Base-by-base conservation (phyloP, 2,329 filamentous ascomycete genomes). In the Botrytis paeoniae region DNA sequence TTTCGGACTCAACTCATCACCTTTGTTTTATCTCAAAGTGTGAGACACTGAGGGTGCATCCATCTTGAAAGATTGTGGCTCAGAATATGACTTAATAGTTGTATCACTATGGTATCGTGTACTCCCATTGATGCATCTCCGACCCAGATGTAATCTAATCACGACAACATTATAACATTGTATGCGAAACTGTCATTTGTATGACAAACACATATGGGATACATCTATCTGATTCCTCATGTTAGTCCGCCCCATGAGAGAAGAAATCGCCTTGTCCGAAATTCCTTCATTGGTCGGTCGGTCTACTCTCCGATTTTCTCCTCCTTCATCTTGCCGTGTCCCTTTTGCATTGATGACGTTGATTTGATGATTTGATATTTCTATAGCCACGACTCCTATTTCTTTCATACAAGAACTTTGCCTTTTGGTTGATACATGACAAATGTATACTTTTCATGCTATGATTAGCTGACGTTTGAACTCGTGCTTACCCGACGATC, bases 91-190 rank as follows among this genome's bases (percentile, higher is more conserved):
- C 60, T 41, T 41, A 5, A 41, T 29, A 20, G 60, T 39, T 62
- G 60, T 61, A 2, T 12, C 29, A 61, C 35, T 0, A 18, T 4
- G 7, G 41, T 39, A 62, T 41, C 60, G 60, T 62, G 60, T 62
- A 20, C 60, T 9, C 37, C 37, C 60, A 41, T 41, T 18, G 60
- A 62, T 25, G 37, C 60, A 62, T 39, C 20, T 62, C 6, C 35
- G 35, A n/a, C 22, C 35, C 35, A 62, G 59, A 62, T 62, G 9
- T 16, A 62, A 62, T 62, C 60, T 62, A 62, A 62, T 62, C 60
- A 62, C 60, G 37, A 41, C 60, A 16, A 41, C 37, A 41, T 62
- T 41, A 18, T 10, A 25, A 25, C 1, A 20, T 29, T n/a, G 37
- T 41, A n/a, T 12, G 60, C 14, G 25, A 62, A 16, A 8, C 37